phyloP scores from a whole-genome alignment of 2,329 filamentous ascomycete species.

The Helotiales sp. region DNA sequence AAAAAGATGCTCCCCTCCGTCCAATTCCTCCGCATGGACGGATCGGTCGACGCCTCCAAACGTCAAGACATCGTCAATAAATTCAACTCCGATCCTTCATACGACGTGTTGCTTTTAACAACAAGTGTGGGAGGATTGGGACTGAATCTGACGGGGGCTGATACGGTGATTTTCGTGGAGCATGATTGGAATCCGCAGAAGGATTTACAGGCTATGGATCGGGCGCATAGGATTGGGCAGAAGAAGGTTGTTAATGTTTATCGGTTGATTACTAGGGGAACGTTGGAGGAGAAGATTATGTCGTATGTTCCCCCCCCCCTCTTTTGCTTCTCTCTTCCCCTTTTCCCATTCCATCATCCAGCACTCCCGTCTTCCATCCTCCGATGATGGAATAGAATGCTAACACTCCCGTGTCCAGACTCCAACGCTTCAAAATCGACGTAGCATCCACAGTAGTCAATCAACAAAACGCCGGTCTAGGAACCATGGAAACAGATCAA shows the following conservation, averaged over 20 bases:
- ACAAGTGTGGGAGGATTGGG: conserved; percentile 94
- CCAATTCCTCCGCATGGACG: conserved; percentile 91
- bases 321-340: background rate
- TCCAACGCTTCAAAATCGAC: conserved; percentile 99
- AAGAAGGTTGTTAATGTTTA: conserved; percentile 99
- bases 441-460: conserved; percentile 98
- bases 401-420: too few species aligned
- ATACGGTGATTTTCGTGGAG: conserved; percentile 99
- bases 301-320: conserved; percentile 51
- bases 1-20: conserved; percentile 89
- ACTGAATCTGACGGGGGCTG: conserved; percentile 91
- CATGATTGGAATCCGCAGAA: conserved; percentile 99
- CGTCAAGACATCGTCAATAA: conserved; percentile 98
- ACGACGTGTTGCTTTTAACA: conserved; percentile 90
- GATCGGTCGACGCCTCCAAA: conserved; percentile 86
- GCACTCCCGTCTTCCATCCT: conserved; percentile 10
- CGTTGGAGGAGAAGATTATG: conserved; percentile 96
- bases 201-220: conserved; percentile 98
- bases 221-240: conserved; percentile 95
- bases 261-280: conserved; percentile 91
- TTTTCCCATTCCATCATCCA: background rate
- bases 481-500: conserved; percentile 95
- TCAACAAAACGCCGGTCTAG: conserved; percentile 93
- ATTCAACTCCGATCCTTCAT: conserved; percentile 96
- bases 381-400: too few species aligned